phyloP scores from a whole-genome alignment of 768 basidiomycete genomes.

The Macrolepiota dolichaula region DNA sequence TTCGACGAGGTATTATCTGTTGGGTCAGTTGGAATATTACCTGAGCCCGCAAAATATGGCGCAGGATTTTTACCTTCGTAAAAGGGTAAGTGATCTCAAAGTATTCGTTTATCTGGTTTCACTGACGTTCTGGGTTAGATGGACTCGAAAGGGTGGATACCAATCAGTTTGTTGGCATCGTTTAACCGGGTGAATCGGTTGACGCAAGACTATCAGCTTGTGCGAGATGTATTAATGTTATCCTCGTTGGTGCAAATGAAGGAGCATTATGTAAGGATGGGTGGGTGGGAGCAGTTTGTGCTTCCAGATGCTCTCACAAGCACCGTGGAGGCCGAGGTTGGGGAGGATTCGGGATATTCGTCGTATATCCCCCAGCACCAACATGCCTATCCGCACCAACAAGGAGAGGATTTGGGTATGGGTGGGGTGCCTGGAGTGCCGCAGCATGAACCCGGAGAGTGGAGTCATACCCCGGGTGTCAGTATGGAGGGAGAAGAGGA shows the following conservation, averaged over 20 bases:
- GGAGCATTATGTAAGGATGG: conserved; percentile 66
- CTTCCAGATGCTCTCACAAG: conserved; percentile 60
- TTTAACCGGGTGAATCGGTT: conserved; percentile 81
- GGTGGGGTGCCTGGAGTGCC: not conserved
- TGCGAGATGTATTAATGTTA: conserved; percentile 65
- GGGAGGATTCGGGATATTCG: conserved; percentile 5
- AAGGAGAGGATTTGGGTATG: not conserved
- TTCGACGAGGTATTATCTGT: conserved; percentile 59
- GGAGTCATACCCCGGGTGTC: not conserved
- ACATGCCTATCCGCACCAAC: conserved; percentile 3
- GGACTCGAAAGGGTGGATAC: conserved; percentile 87
- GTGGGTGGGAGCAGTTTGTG: conserved; percentile 60
- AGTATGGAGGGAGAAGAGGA: conserved; percentile 24
- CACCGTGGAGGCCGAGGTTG: conserved; percentile 33
- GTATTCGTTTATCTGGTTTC: not conserved
- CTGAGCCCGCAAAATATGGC: conserved; percentile 87
- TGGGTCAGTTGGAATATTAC: conserved; percentile 90
- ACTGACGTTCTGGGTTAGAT: conserved; percentile 48
- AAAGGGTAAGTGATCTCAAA: conserved; percentile 50
- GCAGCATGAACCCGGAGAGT: not conserved
- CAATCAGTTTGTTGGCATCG: conserved; percentile 74
- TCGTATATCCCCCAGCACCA: conserved; percentile 9
- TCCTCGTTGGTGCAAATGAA: conserved; percentile 73
- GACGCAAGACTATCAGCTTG: conserved; percentile 55
- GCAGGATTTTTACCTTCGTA: conserved; percentile 80